Conservation (phyloP, 441 rosid genomes). For the Sinapis alba region DNA sequence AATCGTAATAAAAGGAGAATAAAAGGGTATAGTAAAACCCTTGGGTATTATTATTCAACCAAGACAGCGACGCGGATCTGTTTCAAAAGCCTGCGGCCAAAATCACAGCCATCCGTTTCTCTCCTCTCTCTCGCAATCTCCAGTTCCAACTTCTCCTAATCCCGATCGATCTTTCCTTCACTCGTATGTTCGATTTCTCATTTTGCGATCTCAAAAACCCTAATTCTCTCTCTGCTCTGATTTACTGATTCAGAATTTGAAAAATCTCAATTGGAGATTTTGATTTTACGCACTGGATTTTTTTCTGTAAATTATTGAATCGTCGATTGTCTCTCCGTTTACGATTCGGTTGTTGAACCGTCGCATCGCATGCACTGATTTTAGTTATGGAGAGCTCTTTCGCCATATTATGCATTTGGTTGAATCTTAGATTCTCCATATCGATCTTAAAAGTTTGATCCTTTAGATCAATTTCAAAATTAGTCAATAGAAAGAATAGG, state of each 20-base stretch:
- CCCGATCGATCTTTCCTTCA: not conserved
- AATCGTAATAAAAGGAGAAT: not conserved
- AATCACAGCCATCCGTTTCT: constrained; percentile 24
- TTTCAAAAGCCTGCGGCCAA: constrained; percentile 13
- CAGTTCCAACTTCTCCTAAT: not conserved
- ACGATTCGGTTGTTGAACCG: not conserved
- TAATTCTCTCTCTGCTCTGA: not conserved
- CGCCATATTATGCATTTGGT: not conserved
- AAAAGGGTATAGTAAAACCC: not conserved
- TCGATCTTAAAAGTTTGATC: not conserved
- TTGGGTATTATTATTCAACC: not conserved
- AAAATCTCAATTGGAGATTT: not conserved
- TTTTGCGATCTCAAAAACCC: not conserved
- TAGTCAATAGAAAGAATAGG: not conserved
- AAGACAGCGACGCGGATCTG: not conserved
- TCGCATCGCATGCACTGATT: not conserved
- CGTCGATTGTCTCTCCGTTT: not conserved
- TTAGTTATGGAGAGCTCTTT: not conserved
- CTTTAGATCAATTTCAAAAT: not conserved
- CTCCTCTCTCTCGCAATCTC: constrained; percentile 1
- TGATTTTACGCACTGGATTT: not conserved
- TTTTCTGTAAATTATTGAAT: not conserved
- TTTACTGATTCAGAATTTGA: not conserved
- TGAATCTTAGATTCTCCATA: not conserved
- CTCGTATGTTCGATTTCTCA: not conserved